These are phyloP conservation scores for Suillus tomentosus DNA, from an alignment of 768 basidiomycete genomes.

Conservation along the genomic window DNA sequence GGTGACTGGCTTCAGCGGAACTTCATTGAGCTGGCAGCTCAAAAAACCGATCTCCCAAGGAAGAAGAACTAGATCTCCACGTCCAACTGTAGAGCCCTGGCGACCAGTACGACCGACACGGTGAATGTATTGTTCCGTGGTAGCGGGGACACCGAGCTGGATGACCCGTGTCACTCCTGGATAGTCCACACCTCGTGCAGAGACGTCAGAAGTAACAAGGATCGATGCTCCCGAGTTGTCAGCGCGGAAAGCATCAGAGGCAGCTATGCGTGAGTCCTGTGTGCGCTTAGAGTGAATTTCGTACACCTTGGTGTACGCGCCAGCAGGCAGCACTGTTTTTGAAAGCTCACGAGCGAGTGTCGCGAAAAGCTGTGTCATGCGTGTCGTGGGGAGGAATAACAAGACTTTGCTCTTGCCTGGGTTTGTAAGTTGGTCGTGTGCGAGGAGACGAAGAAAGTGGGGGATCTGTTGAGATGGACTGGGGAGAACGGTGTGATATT, in stretches of 20 bases:
- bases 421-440: slow-evolving; percentile 82
- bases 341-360: slow-evolving; percentile 57
- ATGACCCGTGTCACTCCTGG: slow-evolving; percentile 88
- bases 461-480: slow-evolving; percentile 69
- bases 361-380: slow-evolving; percentile 76
- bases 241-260: slow-evolving; percentile 60
- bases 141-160: slow-evolving; percentile 81
- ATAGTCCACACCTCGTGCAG: slow-evolving; percentile 88
- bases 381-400: slow-evolving; percentile 84
- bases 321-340: slow-evolving; percentile 49
- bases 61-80: slow-evolving; percentile 78
- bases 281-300: slow-evolving; percentile 83
- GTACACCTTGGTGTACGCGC: slow-evolving; percentile 55
- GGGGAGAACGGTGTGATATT: slow-evolving; percentile 78
- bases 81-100: slow-evolving; percentile 53
- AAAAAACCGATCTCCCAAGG: slow-evolving; percentile 80
- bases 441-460: slow-evolving; percentile 76
- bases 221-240: slow-evolving; percentile 46
- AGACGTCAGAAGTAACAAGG: slow-evolving; percentile 85
- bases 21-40: slow-evolving; percentile 56
- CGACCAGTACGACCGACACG: slow-evolving; percentile 87
- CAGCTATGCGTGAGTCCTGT: slow-evolving; percentile 55
- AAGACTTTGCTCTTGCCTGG: slow-evolving; percentile 71
- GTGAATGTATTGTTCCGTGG: slow-evolving; percentile 76
- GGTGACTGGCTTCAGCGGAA: slow-evolving; percentile 69